A percentile compares a stretch with the other conserved stretches of the same genome.
These are phyloP conservation scores for Blumeria hordei DNA, from an alignment of 2,329 filamentous ascomycete genomes.

Conservation along the genomic window DNA sequence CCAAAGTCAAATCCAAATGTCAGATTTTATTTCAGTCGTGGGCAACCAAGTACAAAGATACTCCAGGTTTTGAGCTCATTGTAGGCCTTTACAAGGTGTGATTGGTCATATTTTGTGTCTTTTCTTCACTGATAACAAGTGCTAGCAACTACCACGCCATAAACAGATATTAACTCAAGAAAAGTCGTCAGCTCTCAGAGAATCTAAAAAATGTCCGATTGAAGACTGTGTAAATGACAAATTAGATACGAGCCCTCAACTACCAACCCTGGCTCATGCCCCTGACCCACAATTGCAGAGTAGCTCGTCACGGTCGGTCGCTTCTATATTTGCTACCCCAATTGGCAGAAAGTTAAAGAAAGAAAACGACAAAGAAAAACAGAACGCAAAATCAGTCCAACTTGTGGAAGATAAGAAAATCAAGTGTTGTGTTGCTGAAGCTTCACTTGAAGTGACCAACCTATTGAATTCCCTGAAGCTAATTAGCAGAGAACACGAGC, in stretches of 20 bases:
- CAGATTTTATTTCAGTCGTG: constrained; percentile 69
- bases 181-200: constrained; percentile 59
- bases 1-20: constrained; percentile 70
- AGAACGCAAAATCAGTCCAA: constrained; percentile 41
- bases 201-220: constrained; percentile 51
- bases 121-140: constrained; percentile 4
- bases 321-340: neutral
- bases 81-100: constrained; percentile 44
- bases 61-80: constrained; percentile 56
- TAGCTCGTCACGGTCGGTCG: neutral
- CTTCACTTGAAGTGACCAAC: constrained; percentile 78
- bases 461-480: constrained; percentile 67
- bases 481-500: constrained; percentile 72
- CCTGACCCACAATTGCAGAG: neutral
- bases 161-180: constrained; percentile 55
- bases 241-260: constrained; percentile 3
- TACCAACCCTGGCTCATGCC: constrained; percentile 2
- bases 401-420: constrained; percentile 78
- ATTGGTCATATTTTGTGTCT: neutral
- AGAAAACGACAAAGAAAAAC: constrained; percentile 18
- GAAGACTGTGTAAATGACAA: constrained; percentile 28
- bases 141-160: constrained; percentile 33
- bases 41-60: constrained; percentile 59
- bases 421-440: constrained; percentile 68
- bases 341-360: constrained; percentile 1